phyloP scores from a whole-genome alignment of 2,329 filamentous ascomycete species.

The Neophaeococcomyces aloes region DNA sequence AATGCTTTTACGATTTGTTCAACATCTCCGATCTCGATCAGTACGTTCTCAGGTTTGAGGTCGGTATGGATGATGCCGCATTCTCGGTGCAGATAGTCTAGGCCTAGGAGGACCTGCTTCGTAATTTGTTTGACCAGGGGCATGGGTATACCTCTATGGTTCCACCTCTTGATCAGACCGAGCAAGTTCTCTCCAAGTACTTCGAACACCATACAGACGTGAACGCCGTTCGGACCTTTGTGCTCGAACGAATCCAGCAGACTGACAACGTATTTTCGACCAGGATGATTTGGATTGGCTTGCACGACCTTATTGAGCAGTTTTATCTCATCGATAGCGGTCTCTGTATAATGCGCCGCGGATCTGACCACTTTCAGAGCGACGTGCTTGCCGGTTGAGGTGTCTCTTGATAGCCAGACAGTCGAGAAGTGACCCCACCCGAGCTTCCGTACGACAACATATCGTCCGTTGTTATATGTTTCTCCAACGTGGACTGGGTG shows the following conservation, averaged over 20 bases:
- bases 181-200: constrained; percentile 91
- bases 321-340: constrained; percentile 97
- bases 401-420: constrained; percentile 77
- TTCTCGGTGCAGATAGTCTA: constrained; percentile 94
- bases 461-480: constrained; percentile 94
- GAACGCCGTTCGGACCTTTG: constrained; percentile 88
- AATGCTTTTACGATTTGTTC: constrained; percentile 97
- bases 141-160: constrained; percentile 94
- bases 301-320: constrained; percentile 92
- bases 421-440: constrained; percentile 99
- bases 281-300: constrained; percentile 88
- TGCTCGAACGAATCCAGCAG: constrained; percentile 95
- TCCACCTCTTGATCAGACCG: constrained; percentile 95
- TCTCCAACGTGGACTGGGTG: constrained; percentile 91
- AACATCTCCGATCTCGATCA: constrained; percentile 97
- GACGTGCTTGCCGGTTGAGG: constrained; percentile 81
- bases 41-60: constrained; percentile 84
- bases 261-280: constrained; percentile 89
- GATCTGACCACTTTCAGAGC: constrained; percentile 96
- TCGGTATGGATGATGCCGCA: constrained; percentile 97
- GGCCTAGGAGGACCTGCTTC: constrained; percentile 87
- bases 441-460: constrained; percentile 89
- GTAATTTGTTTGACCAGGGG: constrained; percentile 96
- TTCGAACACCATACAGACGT: constrained; percentile 99
- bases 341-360: constrained; percentile 96